Evolutionary conservation across 2,329 filamentous ascomycete genomes (phyloP).

Genomic region (Colletotrichum limetticola): DNA sequence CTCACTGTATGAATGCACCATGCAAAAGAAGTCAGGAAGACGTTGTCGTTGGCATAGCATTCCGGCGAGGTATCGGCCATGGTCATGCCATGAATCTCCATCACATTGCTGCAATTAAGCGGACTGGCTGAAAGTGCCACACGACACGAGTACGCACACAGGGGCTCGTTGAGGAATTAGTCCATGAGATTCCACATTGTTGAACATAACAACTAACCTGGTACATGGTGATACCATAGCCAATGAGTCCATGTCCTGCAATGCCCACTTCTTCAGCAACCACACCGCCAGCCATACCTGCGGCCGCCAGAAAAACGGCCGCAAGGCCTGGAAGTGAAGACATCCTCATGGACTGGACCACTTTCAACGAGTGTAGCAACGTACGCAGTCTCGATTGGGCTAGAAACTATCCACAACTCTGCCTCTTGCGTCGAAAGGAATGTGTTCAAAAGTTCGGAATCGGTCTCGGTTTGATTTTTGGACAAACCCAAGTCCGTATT

Average conservation of each 20-base stretch:
- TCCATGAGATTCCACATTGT: too few species aligned
- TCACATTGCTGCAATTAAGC: constrained; percentile 39
- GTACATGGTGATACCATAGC: constrained; percentile 49
- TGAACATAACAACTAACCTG: constrained; percentile 37
- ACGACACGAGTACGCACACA: constrained; percentile 49
- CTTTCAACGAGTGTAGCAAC: too few species aligned
- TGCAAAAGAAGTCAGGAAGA: constrained; percentile 46
- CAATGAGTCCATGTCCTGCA: constrained; percentile 44
- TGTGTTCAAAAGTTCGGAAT: neutral
- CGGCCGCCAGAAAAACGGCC: neutral
- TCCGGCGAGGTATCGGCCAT: constrained; percentile 36
- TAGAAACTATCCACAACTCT: too few species aligned
- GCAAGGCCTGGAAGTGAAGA: neutral
- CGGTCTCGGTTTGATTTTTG: too few species aligned
- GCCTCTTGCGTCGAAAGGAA: too few species aligned
- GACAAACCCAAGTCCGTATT: too few species aligned
- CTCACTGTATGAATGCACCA: constrained; percentile 48
- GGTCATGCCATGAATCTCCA: neutral
- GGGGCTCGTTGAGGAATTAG: neutral
- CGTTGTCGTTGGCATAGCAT: constrained; percentile 43
- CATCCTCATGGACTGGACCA: neutral
- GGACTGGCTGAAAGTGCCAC: constrained; percentile 40
- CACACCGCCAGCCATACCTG: neutral
- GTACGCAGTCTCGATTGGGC: too few species aligned
- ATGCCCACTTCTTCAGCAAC: neutral